Evolutionary conservation across 768 basidiomycete genomes (phyloP).

Genomic region (Amanita molliuscula): DNA sequence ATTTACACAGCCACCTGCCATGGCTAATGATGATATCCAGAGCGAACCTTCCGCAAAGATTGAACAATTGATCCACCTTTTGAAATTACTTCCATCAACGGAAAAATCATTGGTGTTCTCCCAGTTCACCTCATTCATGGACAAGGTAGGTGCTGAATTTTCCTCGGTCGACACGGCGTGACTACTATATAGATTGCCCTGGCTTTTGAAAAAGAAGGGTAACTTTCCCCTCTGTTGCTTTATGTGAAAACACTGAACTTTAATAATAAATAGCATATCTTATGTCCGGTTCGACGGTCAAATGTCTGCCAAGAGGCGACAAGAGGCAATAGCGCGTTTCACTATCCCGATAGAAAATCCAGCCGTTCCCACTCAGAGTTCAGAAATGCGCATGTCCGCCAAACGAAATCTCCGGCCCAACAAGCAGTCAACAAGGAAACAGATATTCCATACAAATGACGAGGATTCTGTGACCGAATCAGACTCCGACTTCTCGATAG

Average conservation of each 20-base stretch:
- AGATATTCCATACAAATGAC: slow-evolving; percentile 11
- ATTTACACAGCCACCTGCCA: slow-evolving; percentile 49
- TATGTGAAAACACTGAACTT: background rate
- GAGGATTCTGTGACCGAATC: slow-evolving; percentile 12
- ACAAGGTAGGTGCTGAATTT: slow-evolving; percentile 41
- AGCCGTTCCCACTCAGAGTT: background rate
- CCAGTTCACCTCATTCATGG: slow-evolving; percentile 80
- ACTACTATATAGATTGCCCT: slow-evolving; percentile 49
- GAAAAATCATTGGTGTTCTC: slow-evolving; percentile 87
- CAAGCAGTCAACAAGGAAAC: background rate
- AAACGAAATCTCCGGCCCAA: background rate
- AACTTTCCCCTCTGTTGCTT: slow-evolving; percentile 10
- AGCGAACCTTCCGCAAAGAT: slow-evolving; percentile 74
- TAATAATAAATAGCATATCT: slow-evolving; percentile 37
- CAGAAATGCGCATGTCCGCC: background rate
- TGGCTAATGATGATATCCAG: slow-evolving; percentile 28
- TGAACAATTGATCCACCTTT: slow-evolving; percentile 65
- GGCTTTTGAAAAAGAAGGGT: slow-evolving; percentile 57
- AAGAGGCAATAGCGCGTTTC: slow-evolving; percentile 69
- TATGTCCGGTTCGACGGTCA: slow-evolving; percentile 80
- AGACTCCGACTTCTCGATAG: background rate
- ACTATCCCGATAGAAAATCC: slow-evolving; percentile 47
- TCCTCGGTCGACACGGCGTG: background rate
- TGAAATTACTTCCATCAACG: slow-evolving; percentile 52
- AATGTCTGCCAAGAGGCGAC: slow-evolving; percentile 72